Conservation (phyloP, 2,329 filamentous ascomycete genomes). For the Xylaria digitata region DNA sequence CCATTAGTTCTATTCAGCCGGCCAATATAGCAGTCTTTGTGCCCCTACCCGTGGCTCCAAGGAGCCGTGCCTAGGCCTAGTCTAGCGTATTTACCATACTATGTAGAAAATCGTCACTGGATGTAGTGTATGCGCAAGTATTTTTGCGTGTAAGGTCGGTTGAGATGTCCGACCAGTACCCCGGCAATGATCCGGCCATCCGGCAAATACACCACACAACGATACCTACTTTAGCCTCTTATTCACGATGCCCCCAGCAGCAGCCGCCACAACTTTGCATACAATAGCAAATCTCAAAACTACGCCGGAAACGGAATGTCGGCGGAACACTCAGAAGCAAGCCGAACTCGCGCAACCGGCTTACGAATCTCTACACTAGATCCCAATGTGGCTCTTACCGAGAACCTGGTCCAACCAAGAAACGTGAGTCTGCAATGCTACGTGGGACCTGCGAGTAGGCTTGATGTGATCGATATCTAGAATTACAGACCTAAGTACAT, state of each 20-base stretch:
- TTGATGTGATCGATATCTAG: neutral
- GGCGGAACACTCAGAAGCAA: neutral
- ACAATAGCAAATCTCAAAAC: neutral
- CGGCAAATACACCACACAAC: neutral
- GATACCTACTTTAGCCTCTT: neutral
- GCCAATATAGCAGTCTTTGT: neutral
- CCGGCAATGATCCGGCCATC: neutral
- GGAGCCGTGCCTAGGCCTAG: neutral
- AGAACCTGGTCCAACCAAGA: neutral
- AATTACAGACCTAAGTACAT: neutral
- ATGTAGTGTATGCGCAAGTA: no score
- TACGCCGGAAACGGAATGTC: constrained; percentile 3
- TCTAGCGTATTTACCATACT: neutral
- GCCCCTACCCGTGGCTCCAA: neutral
- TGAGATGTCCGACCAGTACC: neutral
- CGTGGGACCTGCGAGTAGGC: neutral
- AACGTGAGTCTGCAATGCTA: constrained; percentile 1
- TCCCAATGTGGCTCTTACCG: neutral
- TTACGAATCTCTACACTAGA: neutral
- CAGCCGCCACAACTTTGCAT: constrained; percentile 1
- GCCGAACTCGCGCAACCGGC: neutral
- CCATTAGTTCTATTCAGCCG: no score
- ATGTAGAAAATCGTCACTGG: neutral
- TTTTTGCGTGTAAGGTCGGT: neutral
- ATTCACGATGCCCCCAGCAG: neutral